Evolutionary conservation across 2,329 filamentous ascomycete species (phyloP), one percentile per base, ranked within the genome.

Genomic region (Colletotrichum abscissum): DNA sequence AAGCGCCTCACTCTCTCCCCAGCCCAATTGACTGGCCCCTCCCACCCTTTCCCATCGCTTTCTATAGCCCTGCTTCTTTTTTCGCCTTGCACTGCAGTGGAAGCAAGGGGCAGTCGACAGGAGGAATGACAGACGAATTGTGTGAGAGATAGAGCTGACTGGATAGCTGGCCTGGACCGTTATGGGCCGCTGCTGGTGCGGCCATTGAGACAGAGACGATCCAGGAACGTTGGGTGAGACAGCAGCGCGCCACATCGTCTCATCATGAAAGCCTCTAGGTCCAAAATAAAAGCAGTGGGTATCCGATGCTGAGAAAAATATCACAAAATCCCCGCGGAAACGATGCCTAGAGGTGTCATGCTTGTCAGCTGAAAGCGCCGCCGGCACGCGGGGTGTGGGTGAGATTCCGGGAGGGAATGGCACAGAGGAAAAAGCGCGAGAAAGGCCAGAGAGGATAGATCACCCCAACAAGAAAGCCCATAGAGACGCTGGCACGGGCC

Each of bases 161-260:
- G 19, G 6, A 46, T 9, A 28, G 3, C 46, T 8, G 46, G 46
- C 24, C 46, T 35, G 46, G 28, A 54, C 19, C 46, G 8, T 35
- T 24, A 19, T 19, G 12, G 28, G 28, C 14, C 30, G n/a, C 5
- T 16, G 19, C 11, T 24, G n/a, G 38, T 22, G 46, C 46, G 28
- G 28, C 26, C 12, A 35, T 28, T 12, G 28, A 35, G 46, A 54
- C 55, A 24, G 55, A 26, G 26, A 60, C 52, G 52, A 42, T 54
- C 33, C 3, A 49, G 64, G 64, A 59, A 58, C 65, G 57, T 35
- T 68, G 59, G 54, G 60, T 62, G 67, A 65, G 67, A 70, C 70
- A 55, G 67, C 67, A 73, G 60, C 67, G 67, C 70, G 70, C 67
- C 67, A 42, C 70, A 24, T 16, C 60, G 67, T 73, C 70, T 73